Conservation (phyloP, 2,329 filamentous ascomycete species). For the Leptographium lundbergii region DNA sequence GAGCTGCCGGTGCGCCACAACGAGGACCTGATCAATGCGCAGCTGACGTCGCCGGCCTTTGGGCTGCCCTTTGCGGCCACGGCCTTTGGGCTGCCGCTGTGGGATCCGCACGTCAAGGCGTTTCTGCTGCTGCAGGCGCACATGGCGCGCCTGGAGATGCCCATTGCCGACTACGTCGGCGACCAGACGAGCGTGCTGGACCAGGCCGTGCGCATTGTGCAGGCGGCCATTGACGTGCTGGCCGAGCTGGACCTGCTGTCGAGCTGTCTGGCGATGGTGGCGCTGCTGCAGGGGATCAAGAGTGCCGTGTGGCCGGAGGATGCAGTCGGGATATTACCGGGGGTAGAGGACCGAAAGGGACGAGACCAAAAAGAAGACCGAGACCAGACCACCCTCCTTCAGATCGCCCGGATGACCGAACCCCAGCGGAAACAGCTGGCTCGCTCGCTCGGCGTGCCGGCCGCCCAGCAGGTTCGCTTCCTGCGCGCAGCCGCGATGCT, state of each 20-base stretch:
- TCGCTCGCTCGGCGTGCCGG: constrained; percentile 37
- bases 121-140: constrained; percentile 90
- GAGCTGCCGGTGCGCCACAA: constrained; percentile 97
- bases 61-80: constrained; percentile 39
- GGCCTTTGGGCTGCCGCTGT: constrained; percentile 70
- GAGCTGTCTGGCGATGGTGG: constrained; percentile 70
- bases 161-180: constrained; percentile 93
- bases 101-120: constrained; percentile 96
- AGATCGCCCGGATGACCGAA: constrained; percentile 24
- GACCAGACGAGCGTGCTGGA: constrained; percentile 85
- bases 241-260: constrained; percentile 77
- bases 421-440: constrained; percentile 30
- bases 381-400: constrained; percentile 20
- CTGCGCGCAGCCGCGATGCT: constrained; percentile 50
- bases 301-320: constrained; percentile 84
- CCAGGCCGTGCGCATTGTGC: constrained; percentile 91
- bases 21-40: constrained; percentile 91
- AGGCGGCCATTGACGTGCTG: constrained; percentile 87
- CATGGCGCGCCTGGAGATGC: constrained; percentile 83
- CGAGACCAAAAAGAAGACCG: too few species aligned
- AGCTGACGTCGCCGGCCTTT: constrained; percentile 64
- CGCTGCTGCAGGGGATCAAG: constrained; percentile 82
- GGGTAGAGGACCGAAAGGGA: constrained; percentile 28
- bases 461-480: constrained; percentile 32
- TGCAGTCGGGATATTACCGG: constrained; percentile 67